phyloP scores from a whole-genome alignment of 2,329 filamentous ascomycete genomes.

The Hymenoscyphus occultus region DNA sequence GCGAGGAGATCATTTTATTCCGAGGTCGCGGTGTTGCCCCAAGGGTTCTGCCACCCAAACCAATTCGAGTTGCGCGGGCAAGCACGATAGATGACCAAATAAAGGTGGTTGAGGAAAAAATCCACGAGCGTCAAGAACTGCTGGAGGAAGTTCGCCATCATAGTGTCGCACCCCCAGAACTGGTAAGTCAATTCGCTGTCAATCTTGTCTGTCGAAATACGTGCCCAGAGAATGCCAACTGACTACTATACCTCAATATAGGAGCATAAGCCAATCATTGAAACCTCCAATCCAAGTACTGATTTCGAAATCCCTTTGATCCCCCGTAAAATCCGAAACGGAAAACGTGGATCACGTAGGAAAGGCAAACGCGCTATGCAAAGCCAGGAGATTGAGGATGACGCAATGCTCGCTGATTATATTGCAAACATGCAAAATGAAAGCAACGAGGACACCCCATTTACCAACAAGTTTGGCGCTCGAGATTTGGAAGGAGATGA shows the following conservation, averaged over 20 bases:
- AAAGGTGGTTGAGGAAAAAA: constrained; percentile 32
- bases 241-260: neutral
- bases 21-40: constrained; percentile 45
- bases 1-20: constrained; percentile 72
- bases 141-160: constrained; percentile 30
- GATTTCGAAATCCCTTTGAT: neutral
- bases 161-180: constrained; percentile 1
- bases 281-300: neutral
- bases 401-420: constrained; percentile 34
- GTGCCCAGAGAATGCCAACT: neutral
- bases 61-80: neutral
- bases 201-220: neutral
- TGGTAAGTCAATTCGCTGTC: neutral
- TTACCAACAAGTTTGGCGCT: constrained; percentile 21
- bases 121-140: constrained; percentile 29
- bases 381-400: constrained; percentile 23
- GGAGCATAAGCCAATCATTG: neutral
- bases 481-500: constrained; percentile 47
- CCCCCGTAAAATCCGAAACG: neutral
- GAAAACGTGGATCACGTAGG: neutral
- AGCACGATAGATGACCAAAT: constrained; percentile 30
- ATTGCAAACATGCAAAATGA: constrained; percentile 38
- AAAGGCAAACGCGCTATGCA: neutral
- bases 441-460: constrained; percentile 15
- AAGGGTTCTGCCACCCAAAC: constrained; percentile 14